phyloP scores from a whole-genome alignment of 2,329 filamentous ascomycete genomes.

The Hypoxylon sp. region DNA sequence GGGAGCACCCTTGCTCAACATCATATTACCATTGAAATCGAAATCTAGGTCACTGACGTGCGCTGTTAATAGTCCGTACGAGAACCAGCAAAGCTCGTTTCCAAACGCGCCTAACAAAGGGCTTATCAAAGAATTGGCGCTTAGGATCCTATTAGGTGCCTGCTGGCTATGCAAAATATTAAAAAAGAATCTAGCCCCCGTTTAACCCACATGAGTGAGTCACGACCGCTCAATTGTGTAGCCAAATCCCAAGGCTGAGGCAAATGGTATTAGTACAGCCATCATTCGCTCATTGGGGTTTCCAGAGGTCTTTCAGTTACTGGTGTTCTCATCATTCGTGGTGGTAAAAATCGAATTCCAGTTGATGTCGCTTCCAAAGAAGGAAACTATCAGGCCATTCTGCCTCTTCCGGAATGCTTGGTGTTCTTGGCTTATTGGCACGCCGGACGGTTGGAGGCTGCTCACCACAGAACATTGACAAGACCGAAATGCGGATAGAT shows the following conservation, averaged over 20 bases:
- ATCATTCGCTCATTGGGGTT: not conserved
- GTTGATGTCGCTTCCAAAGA: slow-evolving; percentile 7
- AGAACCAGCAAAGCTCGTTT: not conserved
- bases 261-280: not conserved
- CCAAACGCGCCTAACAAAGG: not conserved
- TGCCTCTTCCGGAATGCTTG: slow-evolving; percentile 32
- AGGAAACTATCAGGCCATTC: slow-evolving; percentile 31
- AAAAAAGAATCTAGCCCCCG: not conserved
- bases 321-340: not conserved
- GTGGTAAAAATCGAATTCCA: not conserved
- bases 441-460: slow-evolving; percentile 7
- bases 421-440: slow-evolving; percentile 34
- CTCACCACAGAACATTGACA: not conserved
- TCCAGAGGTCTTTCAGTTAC: not conserved
- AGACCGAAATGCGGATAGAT: not conserved
- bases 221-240: not conserved
- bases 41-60: not conserved
- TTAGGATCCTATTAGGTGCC: slow-evolving; percentile 2
- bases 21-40: not conserved
- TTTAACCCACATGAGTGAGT: not conserved
- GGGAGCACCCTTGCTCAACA: not conserved
- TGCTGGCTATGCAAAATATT: not conserved
- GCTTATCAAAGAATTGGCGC: slow-evolving; percentile 11
- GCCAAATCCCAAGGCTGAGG: not conserved
- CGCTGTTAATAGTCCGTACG: not conserved